phyloP scores from a whole-genome alignment of 2,329 filamentous ascomycete species.

The Esteya vermicola region DNA sequence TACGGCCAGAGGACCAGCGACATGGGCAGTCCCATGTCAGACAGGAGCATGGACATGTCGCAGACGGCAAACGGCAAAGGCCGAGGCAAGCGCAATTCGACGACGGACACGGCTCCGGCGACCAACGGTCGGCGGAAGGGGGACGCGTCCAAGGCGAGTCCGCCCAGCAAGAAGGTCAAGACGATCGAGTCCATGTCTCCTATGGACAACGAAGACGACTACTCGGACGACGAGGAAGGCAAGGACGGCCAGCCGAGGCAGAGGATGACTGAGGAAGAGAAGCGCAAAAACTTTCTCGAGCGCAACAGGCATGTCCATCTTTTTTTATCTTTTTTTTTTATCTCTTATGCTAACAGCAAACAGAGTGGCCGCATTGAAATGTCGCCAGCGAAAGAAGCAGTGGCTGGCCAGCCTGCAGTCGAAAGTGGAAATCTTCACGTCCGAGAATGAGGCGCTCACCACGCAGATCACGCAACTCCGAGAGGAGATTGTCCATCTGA shows the following conservation, averaged over 20 bases:
- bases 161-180: constrained; percentile 59
- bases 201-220: constrained; percentile 14
- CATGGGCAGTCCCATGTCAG: constrained; percentile 54
- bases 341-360: constrained; percentile 11
- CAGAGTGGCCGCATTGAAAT: constrained; percentile 92
- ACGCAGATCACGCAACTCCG: constrained; percentile 71
- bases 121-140: constrained; percentile 65
- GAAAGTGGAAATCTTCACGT: constrained; percentile 87
- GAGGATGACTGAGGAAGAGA: constrained; percentile 98
- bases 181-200: constrained; percentile 19
- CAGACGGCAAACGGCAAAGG: constrained; percentile 45
- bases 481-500: constrained; percentile 89
- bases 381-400: constrained; percentile 95
- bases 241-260: constrained; percentile 46
- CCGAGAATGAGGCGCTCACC: constrained; percentile 78
- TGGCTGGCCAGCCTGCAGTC: constrained; percentile 91
- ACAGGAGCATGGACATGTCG: constrained; percentile 56
- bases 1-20: constrained; percentile 48
- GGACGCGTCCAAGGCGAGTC: constrained; percentile 48
- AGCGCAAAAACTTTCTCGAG: constrained; percentile 94
- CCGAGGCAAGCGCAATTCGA: constrained; percentile 52
- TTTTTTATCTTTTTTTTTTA: background rate
- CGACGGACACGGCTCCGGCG: constrained; percentile 20
- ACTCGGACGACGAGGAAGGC: constrained; percentile 29
- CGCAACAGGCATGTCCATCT: constrained; percentile 61